These are phyloP conservation scores for Exsudoporus frostii DNA, from an alignment of 768 basidiomycete species.

Conservation along the genomic window DNA sequence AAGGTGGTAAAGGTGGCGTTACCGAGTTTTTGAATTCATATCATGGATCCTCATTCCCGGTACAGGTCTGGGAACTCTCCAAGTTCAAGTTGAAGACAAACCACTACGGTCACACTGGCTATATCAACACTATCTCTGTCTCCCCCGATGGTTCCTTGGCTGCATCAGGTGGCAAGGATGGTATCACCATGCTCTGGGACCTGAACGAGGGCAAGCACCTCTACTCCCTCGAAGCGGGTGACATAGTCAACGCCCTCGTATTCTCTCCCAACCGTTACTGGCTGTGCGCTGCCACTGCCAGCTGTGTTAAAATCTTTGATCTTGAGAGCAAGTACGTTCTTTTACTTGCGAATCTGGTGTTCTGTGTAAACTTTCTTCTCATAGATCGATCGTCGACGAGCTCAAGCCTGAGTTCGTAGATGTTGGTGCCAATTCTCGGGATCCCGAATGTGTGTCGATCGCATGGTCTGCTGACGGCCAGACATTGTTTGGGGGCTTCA, in stretches of 20 bases:
- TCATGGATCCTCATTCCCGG: constrained; percentile 26
- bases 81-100: constrained; percentile 99
- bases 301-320: constrained; percentile 99
- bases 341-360: background rate
- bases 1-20: constrained; percentile 95
- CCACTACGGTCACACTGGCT: constrained; percentile 99
- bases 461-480: constrained; percentile 99
- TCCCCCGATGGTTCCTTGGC: constrained; percentile 99
- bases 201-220: constrained; percentile 99
- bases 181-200: constrained; percentile 99
- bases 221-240: constrained; percentile 98
- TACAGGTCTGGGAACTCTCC: constrained; percentile 98
- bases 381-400: constrained; percentile 95
- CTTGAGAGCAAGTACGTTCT: constrained; percentile 92
- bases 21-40: constrained; percentile 1
- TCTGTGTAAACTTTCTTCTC: background rate
- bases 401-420: constrained; percentile 94
- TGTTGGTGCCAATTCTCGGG: constrained; percentile 62
- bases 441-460: constrained; percentile 93
- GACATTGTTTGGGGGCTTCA: constrained; percentile 95
- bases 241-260: constrained; percentile 98
- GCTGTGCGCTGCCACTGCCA: constrained; percentile 97
- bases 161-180: constrained; percentile 98
- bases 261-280: constrained; percentile 99
- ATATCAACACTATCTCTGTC: constrained; percentile 98